Percentiles rank a stretch among this genome's conserved stretches.
These are phyloP conservation scores for Tribonema minus DNA, from an alignment of 108 stramenopile species.

Conservation along the genomic window DNA sequence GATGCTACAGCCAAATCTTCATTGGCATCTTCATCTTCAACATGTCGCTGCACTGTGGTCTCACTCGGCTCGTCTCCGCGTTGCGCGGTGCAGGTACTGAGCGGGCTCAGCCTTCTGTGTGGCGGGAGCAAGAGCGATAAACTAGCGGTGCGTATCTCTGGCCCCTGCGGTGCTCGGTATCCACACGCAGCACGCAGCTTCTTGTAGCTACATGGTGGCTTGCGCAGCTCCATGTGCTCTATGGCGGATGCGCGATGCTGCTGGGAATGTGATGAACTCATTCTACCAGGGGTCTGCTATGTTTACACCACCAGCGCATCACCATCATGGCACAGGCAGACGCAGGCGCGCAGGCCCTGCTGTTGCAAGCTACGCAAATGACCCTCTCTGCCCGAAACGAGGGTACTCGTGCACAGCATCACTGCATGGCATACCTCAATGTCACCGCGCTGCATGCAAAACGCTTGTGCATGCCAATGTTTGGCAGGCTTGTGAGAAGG, in stretches of 20 bases:
- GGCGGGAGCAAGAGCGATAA: slow-evolving; percentile 49
- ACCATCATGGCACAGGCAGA: too few species aligned
- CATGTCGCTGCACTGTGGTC: not conserved
- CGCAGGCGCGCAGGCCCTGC: too few species aligned
- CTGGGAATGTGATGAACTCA: not conserved
- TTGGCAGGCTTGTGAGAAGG: not conserved
- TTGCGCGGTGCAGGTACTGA: slow-evolving; percentile 29
- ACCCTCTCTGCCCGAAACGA: too few species aligned
- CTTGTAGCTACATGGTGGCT: not conserved
- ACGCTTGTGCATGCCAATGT: not conserved
- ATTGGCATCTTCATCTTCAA: too few species aligned
- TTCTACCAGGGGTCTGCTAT: too few species aligned
- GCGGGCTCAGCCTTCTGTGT: slow-evolving; percentile 42
- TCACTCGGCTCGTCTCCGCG: not conserved
- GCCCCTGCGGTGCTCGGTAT: too few species aligned
- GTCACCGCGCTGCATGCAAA: too few species aligned
- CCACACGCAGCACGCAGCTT: not conserved
- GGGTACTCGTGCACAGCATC: not conserved
- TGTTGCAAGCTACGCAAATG: too few species aligned
- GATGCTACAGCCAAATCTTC: too few species aligned
- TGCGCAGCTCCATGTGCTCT: not conserved
- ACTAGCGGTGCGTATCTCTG: slow-evolving; percentile 41
- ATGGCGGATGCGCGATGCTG: not conserved
- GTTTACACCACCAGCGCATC: too few species aligned
- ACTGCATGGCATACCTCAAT: too few species aligned